A percentile compares a stretch with the other conserved stretches of the same genome.
Conservation (phyloP, 441 rosid species). For the Eruca vesicaria region DNA sequence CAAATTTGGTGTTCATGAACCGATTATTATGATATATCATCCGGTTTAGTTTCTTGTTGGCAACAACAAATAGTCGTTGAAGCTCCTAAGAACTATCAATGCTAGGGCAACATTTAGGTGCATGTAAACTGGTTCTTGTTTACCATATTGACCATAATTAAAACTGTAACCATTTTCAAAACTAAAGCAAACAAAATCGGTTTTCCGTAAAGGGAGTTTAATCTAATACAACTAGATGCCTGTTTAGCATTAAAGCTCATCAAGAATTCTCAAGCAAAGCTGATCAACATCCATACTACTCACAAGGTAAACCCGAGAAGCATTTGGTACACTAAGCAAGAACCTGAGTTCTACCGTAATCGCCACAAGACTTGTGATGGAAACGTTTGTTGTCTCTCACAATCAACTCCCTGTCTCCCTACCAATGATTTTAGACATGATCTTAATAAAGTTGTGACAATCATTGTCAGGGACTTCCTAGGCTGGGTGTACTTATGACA, state of each 20-base stretch:
- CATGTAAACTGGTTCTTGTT: neutral
- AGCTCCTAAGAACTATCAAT: neutral
- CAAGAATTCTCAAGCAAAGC: neutral
- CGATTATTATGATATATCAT: neutral
- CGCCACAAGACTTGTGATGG: constrained; percentile 80
- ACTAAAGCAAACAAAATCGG: too few species aligned
- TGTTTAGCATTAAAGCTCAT: neutral
- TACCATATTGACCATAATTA: neutral
- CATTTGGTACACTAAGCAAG: constrained; percentile 17
- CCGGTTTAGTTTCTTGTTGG: neutral
- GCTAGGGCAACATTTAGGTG: neutral
- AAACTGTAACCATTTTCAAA: neutral
- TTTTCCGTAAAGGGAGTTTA: too few species aligned
- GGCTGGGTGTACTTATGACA: constrained; percentile 60
- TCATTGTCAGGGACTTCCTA: constrained; percentile 56
- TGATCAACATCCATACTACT: neutral
- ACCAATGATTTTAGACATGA: constrained; percentile 59
- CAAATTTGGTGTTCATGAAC: neutral
- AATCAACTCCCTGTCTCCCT: constrained; percentile 59
- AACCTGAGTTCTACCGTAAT: too few species aligned
- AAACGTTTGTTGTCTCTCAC: constrained; percentile 80
- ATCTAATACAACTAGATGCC: neutral
- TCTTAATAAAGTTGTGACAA: constrained; percentile 70
- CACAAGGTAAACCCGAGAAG: neutral
- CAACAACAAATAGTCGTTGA: neutral